Conservation (phyloP, 495 filamentous ascomycete genomes). For the Podospora fimiseda region DNA sequence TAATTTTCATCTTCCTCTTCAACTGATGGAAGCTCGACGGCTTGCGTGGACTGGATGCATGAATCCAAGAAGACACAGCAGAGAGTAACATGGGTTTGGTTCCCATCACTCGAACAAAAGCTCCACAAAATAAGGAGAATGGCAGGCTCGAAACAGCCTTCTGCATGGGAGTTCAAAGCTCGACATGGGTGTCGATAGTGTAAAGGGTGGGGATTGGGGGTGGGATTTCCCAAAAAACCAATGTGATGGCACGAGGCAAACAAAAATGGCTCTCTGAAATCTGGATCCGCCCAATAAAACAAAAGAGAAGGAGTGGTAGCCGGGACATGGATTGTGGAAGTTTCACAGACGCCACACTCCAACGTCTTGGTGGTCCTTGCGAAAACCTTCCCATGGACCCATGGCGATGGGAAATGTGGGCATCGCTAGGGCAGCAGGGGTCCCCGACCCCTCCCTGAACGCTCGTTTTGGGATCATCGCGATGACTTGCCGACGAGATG, state of each 20-base stretch:
- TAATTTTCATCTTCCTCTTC: too few species aligned
- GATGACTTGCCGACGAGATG: conserved; percentile 16
- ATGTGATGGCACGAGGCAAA: not conserved
- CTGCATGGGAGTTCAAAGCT: not conserved
- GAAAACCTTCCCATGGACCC: not conserved
- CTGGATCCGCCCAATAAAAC: not conserved
- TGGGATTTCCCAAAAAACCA: not conserved
- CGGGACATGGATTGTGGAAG: conserved; percentile 19
- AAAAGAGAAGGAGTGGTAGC: conserved; percentile 1
- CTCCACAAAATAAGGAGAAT: not conserved
- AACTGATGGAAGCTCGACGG: too few species aligned
- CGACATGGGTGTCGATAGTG: not conserved
- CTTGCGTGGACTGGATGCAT: too few species aligned
- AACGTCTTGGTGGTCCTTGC: conserved; percentile 20
- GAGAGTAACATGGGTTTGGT: too few species aligned
- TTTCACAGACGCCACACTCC: conserved; percentile 21
- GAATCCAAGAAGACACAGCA: too few species aligned
- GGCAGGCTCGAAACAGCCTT: not conserved
- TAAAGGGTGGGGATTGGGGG: not conserved
- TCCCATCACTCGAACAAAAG: too few species aligned
- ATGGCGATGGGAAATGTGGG: conserved; percentile 1
- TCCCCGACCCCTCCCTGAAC: not conserved
- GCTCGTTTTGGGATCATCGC: conserved; percentile 12
- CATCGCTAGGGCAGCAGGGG: not conserved
- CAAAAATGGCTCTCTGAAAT: conserved; percentile 1